Evolutionary conservation across 2,329 filamentous ascomycete species (phyloP).

Genomic region (Aspergillus sp.): DNA sequence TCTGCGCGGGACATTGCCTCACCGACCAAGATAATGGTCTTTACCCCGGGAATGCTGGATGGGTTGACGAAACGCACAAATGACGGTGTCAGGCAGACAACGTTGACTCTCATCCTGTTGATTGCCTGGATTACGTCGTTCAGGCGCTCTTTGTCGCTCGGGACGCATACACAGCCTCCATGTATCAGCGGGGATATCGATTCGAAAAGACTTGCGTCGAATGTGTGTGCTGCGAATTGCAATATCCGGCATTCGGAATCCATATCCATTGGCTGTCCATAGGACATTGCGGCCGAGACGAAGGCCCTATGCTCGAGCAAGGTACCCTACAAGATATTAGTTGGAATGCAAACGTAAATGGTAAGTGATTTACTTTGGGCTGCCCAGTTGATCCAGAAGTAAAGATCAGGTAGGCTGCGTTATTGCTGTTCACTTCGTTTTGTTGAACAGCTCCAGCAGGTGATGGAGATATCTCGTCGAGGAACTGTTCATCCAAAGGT

Average conservation of each 20-base stretch:
- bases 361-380: conserved; percentile 44
- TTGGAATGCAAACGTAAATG: background rate
- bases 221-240: conserved; percentile 57
- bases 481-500: conserved; percentile 26
- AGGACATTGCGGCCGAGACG: conserved; percentile 55
- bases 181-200: conserved; percentile 54
- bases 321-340: conserved; percentile 49
- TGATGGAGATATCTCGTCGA: conserved; percentile 24
- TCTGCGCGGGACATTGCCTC: conserved; percentile 51
- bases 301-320: conserved; percentile 62
- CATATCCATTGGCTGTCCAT: conserved; percentile 53
- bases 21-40: conserved; percentile 45
- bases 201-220: conserved; percentile 57
- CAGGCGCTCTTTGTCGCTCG: conserved; percentile 50
- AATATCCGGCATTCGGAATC: conserved; percentile 56
- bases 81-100: conserved; percentile 60
- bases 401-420: conserved; percentile 59
- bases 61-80: conserved; percentile 52
- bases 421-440: conserved; percentile 27
- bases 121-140: conserved; percentile 53
- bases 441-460: conserved; percentile 17
- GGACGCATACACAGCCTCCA: conserved; percentile 61
- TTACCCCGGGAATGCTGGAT: conserved; percentile 44
- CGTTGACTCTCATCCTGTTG: conserved; percentile 53
- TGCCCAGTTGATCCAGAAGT: conserved; percentile 57